Percentiles rank a stretch among this genome's conserved stretches.
phyloP scores from a whole-genome alignment of 345 rosid species.

The Euphorbia lathyris region DNA sequence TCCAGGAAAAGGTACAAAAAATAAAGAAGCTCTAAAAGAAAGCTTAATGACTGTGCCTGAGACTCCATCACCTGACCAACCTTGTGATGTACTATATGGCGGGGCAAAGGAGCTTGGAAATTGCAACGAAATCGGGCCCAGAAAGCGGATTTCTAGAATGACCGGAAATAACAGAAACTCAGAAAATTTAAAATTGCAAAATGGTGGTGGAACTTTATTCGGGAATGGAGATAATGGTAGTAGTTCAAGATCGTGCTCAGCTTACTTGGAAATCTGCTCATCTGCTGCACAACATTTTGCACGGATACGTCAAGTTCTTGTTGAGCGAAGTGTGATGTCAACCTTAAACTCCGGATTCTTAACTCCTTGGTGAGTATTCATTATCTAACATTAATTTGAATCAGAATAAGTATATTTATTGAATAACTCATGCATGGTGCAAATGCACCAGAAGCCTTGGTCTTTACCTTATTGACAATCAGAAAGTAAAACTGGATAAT shows the following conservation, averaged over 20 bases:
- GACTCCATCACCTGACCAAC: constrained; percentile 98
- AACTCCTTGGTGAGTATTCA: constrained; percentile 80
- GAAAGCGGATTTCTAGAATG: constrained; percentile 73
- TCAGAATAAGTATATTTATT: background rate
- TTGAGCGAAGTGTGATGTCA: constrained; percentile 85
- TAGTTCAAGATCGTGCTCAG: constrained; percentile 56
- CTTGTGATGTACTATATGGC: constrained; percentile 51
- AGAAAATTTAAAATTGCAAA: constrained; percentile 54
- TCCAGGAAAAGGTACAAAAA: constrained; percentile 64
- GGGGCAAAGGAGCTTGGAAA: constrained; percentile 66
- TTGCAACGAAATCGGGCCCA: constrained; percentile 62
- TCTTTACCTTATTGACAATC: background rate
- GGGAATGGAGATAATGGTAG: constrained; percentile 50
- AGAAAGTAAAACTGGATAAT: background rate
- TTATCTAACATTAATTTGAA: background rate
- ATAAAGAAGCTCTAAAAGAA: constrained; percentile 59
- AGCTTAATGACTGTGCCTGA: constrained; percentile 86
- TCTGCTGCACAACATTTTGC: constrained; percentile 94
- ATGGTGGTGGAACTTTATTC: constrained; percentile 55
- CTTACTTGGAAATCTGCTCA: constrained; percentile 78
- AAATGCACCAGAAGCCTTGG: background rate
- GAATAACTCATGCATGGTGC: background rate
- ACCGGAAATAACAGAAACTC: constrained; percentile 45
- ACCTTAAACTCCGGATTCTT: constrained; percentile 88
- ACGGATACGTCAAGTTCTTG: constrained; percentile 84